These are phyloP conservation scores for Vigna reflexopilosa DNA, from an alignment of 306 rosid species.

Conservation along the genomic window DNA sequence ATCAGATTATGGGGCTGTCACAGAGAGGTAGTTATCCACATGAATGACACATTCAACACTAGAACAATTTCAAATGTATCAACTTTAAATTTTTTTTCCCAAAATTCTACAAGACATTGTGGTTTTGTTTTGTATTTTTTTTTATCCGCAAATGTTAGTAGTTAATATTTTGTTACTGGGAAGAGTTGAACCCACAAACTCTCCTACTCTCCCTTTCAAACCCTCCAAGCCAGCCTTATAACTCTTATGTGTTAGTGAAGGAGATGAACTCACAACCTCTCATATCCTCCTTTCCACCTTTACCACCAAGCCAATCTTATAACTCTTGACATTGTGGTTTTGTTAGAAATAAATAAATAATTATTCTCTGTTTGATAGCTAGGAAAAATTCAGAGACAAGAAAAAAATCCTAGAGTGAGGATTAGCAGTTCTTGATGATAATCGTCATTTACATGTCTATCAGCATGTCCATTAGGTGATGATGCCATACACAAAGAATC, in stretches of 20 bases:
- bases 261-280: too few species aligned
- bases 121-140: neutral
- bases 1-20: neutral
- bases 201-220: too few species aligned
- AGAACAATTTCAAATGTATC: conserved; percentile 32
- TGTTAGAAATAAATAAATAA: conserved; percentile 1
- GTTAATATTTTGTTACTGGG: too few species aligned
- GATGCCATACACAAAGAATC: neutral
- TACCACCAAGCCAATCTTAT: too few species aligned
- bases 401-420: neutral
- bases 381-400: neutral
- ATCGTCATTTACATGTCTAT: neutral
- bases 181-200: too few species aligned
- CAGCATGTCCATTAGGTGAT: conserved; percentile 6
- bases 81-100: neutral
- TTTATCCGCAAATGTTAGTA: too few species aligned
- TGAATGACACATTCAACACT: conserved; percentile 17
- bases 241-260: too few species aligned
- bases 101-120: neutral
- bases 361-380: neutral
- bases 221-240: too few species aligned
- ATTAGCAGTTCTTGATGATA: neutral
- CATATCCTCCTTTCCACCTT: too few species aligned
- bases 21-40: conserved; percentile 12
- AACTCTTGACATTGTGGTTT: neutral